Percentiles rank a stretch among this genome's conserved stretches.
phyloP scores from a whole-genome alignment of 2,329 filamentous ascomycete species.

The Kalmusia sp. region DNA sequence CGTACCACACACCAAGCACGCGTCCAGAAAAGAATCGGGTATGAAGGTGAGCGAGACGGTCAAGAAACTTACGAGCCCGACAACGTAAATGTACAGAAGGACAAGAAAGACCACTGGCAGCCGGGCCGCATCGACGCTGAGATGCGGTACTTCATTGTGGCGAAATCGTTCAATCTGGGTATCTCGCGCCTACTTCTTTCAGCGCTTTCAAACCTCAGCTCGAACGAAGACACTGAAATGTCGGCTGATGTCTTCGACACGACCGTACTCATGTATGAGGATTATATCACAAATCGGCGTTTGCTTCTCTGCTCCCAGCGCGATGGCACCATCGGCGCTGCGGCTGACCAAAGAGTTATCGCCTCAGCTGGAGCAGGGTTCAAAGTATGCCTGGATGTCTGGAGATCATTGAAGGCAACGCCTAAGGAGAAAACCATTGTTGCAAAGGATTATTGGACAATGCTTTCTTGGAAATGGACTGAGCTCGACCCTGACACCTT shows the following conservation, averaged over 20 bases:
- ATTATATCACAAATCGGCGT: conserved; percentile 1
- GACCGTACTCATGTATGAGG: not conserved
- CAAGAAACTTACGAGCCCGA: not conserved
- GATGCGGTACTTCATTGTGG: conserved; percentile 4
- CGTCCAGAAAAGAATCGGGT: not conserved
- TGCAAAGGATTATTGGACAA: not conserved
- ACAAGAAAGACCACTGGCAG: not conserved
- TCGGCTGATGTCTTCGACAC: conserved; percentile 4
- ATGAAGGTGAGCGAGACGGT: not conserved
- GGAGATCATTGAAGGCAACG: not conserved
- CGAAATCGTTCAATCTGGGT: not conserved
- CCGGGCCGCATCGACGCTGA: not conserved
- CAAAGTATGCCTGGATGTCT: not conserved
- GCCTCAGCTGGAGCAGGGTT: not conserved
- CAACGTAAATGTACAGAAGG: not conserved
- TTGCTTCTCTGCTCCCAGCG: not conserved
- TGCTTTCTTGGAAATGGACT: conserved; percentile 1
- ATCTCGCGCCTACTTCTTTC: not conserved
- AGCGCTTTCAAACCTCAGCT: not conserved
- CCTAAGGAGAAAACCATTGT: not conserved
- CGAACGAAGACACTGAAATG: conserved; percentile 3
- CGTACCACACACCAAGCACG: not conserved
- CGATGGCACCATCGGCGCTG: not conserved
- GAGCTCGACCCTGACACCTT: not conserved
- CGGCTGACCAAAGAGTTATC: not conserved